A percentile compares a stretch with the other conserved stretches of the same genome.
Conservation (phyloP, 352 stramenopile genomes). For the Phytopythium ostracodes region DNA sequence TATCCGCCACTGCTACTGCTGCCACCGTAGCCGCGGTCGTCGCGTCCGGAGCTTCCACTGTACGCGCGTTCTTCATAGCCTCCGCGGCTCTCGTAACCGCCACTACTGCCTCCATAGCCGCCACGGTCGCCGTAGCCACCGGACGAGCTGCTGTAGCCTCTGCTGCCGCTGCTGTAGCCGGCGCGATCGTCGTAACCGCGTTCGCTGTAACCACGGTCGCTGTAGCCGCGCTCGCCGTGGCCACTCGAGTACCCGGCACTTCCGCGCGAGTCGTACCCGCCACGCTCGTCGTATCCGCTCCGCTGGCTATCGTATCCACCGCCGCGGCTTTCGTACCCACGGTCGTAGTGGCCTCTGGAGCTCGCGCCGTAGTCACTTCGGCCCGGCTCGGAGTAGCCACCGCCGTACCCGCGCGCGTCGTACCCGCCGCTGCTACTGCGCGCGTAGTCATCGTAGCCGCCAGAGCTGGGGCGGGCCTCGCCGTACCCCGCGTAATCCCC, state of each 20-base stretch:
- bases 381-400: constrained; percentile 8
- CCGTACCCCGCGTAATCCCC: constrained; percentile 17
- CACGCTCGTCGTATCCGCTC: constrained; percentile 16
- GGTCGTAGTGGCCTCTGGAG: constrained; percentile 14
- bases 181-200: constrained; percentile 18
- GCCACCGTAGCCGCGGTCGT: constrained; percentile 13
- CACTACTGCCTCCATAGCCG: constrained; percentile 18
- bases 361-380: constrained; percentile 13
- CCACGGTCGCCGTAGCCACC: constrained; percentile 22
- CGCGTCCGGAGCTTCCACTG: constrained; percentile 16
- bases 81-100: constrained; percentile 8
- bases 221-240: constrained; percentile 1
- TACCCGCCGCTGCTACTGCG: constrained; percentile 16
- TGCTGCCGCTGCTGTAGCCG: constrained; percentile 14
- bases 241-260: constrained; percentile 19
- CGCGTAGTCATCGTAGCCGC: constrained; percentile 18
- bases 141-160: constrained; percentile 17
- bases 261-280: constrained; percentile 19
- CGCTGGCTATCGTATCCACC: constrained; percentile 13
- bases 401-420: constrained; percentile 22
- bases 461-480: constrained; percentile 5
- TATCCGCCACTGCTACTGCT: constrained; percentile 18
- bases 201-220: constrained; percentile 16
- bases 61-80: constrained; percentile 24
- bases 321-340: constrained; percentile 29